Evolutionary conservation across 805 yeast genomes (phyloP).

Genomic region (Sungouiozyma intestinalis): DNA sequence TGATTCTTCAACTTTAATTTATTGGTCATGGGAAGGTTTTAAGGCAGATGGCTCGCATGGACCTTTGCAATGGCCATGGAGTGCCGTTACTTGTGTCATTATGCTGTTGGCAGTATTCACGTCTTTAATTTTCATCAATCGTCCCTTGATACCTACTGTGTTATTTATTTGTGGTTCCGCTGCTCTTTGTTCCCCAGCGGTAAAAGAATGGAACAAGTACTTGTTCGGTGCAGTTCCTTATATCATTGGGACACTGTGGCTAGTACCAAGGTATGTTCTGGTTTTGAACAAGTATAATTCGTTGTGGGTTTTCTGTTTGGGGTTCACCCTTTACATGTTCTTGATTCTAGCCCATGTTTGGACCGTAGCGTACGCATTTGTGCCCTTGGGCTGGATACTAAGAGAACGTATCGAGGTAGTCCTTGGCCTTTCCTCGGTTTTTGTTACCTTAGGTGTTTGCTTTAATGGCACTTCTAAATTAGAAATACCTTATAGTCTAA

Average conservation of each 20-base stretch:
- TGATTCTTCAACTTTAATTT: constrained; percentile 78
- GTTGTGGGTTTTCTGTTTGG: constrained; percentile 41
- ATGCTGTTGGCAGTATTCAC: constrained; percentile 46
- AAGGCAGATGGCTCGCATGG: constrained; percentile 70
- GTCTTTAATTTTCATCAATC: constrained; percentile 11
- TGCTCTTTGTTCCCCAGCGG: constrained; percentile 13
- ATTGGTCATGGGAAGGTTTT: constrained; percentile 96
- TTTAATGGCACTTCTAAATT: not conserved
- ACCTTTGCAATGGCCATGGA: constrained; percentile 60
- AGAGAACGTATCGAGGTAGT: constrained; percentile 84
- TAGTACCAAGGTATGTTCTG: constrained; percentile 43
- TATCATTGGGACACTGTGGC: constrained; percentile 49
- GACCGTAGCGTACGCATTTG: constrained; percentile 98
- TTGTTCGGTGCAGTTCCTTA: constrained; percentile 62
- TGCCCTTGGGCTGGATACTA: constrained; percentile 81
- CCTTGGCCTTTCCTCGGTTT: constrained; percentile 42
- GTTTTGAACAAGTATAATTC: constrained; percentile 50
- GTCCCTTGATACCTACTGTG: constrained; percentile 18
- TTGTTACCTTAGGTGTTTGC: constrained; percentile 43
- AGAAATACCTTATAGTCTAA: not conserved
- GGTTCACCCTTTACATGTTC: constrained; percentile 40
- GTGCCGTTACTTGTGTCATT: constrained; percentile 51
- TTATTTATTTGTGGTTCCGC: constrained; percentile 23
- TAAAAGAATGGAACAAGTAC: constrained; percentile 25
- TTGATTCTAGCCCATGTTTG: constrained; percentile 79